Evolutionary conservation across 352 stramenopile species (phyloP), one percentile per base, ranked within the genome.

Genomic region (Phytophthora megakarya): DNA sequence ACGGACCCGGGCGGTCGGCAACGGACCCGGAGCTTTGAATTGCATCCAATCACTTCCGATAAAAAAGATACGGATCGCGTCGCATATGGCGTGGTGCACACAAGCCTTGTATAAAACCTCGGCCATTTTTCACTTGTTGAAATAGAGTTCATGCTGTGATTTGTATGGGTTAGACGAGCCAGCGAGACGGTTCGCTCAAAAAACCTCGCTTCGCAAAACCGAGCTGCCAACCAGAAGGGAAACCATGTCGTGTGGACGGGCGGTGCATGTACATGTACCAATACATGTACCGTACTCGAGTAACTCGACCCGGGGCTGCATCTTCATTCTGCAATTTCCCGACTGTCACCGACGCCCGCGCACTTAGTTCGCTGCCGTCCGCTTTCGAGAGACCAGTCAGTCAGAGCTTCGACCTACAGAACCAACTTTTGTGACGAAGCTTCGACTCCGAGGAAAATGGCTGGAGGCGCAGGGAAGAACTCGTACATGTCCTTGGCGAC

Each of bases 401-500:
- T 32, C 49, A 43, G 50, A 66, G 48, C 48, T 67, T 64, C 40
- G 59, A 53, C 45, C 50, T 26, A 45, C 16, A 39, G 40, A 42
- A 18, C 21, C 11, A 38, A n/a, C 54, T 32, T 26, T 57, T 23
- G 58, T 47, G 61, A 44, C 44, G 64, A 72, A 61, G 56, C 65
- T 42, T 67, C 43, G 28, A 64, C 48, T 45, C 49, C 79, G n/a
- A n/a, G n/a, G n/a, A n/a, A 61, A 67, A 87, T 89, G 77, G 78
- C 78, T 67, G 73, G 72, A 62, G 76, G 50, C 52, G 48, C 42
- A 59, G 67, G 69, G 45, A n/a, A n/a, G n/a, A 86, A 80, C 63
- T 87, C 77, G 66, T 88, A 88, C 75, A 87, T 88, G 81, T 88
- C 80, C 43, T 73, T 92, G 80, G 78, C 79, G 59, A 93, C 81